phyloP scores from a whole-genome alignment of 257 asterid species.

The Jaltomata sinuosa region DNA sequence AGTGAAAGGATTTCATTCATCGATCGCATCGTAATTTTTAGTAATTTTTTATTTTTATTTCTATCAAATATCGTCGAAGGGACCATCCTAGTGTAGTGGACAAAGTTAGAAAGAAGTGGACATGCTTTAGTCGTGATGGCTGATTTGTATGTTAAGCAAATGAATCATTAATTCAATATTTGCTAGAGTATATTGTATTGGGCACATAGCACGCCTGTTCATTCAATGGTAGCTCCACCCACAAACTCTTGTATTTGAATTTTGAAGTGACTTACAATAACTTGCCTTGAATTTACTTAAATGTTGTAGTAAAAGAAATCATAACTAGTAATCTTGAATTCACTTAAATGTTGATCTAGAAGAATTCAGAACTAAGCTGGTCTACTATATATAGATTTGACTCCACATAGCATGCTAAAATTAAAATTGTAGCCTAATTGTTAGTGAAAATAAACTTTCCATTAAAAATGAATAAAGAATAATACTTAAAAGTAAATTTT shows the following conservation, averaged over 20 bases:
- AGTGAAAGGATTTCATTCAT: too few relatives aligned
- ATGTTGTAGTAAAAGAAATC: background rate
- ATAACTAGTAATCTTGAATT: background rate
- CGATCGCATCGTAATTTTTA: too few relatives aligned
- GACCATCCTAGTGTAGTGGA: background rate
- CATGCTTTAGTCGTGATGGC: background rate
- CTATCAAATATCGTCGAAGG: background rate
- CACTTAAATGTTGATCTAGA: background rate
- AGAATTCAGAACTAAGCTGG: background rate
- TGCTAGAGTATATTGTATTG: too few relatives aligned
- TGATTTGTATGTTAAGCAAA: background rate
- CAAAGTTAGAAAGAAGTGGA: background rate
- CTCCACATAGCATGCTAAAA: background rate
- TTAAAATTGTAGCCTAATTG: background rate
- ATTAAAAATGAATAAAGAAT: background rate
- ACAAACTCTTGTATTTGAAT: background rate
- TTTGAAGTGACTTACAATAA: background rate
- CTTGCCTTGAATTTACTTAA: background rate
- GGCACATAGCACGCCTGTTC: background rate
- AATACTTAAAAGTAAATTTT: background rate
- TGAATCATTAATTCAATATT: too few relatives aligned
- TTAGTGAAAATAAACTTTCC: background rate
- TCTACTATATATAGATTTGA: background rate
- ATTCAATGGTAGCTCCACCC: background rate
- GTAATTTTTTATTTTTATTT: too few relatives aligned